Percentiles rank a stretch among this genome's conserved stretches.
phyloP scores from a whole-genome alignment of 345 rosid genomes.

The Orychophragmus violaceus region DNA sequence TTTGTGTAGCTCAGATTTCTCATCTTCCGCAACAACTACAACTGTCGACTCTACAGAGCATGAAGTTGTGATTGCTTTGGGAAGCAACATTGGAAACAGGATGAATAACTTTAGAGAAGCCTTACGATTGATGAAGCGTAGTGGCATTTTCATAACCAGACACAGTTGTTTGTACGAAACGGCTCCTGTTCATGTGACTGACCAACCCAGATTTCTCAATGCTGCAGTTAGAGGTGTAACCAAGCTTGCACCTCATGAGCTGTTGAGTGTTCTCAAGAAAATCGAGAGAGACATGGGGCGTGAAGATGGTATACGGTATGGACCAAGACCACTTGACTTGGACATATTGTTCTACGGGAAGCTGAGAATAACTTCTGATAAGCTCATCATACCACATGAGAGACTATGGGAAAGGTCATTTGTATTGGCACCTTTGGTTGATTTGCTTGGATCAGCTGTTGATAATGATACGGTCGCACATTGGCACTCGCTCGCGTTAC shows the following conservation, averaged over 20 bases:
- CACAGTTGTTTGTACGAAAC: conserved; percentile 88
- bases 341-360: conserved; percentile 86
- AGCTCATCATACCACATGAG: conserved; percentile 68
- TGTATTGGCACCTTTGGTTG: conserved; percentile 86
- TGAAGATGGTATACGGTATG: conserved; percentile 59
- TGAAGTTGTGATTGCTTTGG: conserved; percentile 84
- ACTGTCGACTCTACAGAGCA: conserved; percentile 52
- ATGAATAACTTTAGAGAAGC: conserved; percentile 63
- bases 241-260: conserved; percentile 74
- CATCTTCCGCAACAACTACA: conserved; percentile 28
- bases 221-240: conserved; percentile 82
- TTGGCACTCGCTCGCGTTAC: conserved; percentile 67
- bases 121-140: conserved; percentile 49
- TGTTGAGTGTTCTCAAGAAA: conserved; percentile 56
- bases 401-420: conserved; percentile 92
- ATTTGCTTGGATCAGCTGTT: conserved; percentile 61
- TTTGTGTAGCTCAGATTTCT: conserved; percentile 29
- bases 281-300: conserved; percentile 88
- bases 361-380: conserved; percentile 51
- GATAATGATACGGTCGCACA: conserved; percentile 62
- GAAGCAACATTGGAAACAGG: conserved; percentile 84
- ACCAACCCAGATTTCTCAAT: conserved; percentile 83
- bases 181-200: conserved; percentile 80
- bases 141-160: conserved; percentile 54
- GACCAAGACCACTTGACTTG: conserved; percentile 85